Base-by-base conservation (phyloP, 2,329 filamentous ascomycete genomes). In the Curvularia spicifera region DNA sequence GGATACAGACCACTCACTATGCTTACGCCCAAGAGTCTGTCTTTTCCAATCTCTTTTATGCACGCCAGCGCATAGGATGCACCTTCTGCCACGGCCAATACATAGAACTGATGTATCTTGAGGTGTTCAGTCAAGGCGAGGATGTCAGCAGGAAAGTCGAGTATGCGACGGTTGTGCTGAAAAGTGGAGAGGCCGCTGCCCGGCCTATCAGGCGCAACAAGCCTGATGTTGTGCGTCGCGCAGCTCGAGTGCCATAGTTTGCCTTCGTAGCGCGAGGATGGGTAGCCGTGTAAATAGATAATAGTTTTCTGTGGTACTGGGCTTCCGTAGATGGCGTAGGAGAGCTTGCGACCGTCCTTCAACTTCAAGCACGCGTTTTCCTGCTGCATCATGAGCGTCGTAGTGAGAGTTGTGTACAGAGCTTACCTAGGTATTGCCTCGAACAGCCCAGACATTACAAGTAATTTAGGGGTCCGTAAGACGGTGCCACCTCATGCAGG, bases 41-140 rank as follows among this genome's bases (percentile, higher is more conserved):
- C 63, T 26, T 56, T 64, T 7, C 78, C 74, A 15, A 83, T 64
- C 4, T 61, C 57, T 42, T 75, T 71, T 12, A 81, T 75, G 61
- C 81, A 84, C 22, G 81, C 81, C 10, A 83, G 66, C 1, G 77
- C 76, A 62, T 81, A 83, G 0, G 81, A 80, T 1, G 79, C 79
- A 20, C 82, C 82, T 7, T 81, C 82, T 0, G 78, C 81, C 4
- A 76, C 68, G 1, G 80, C 81, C 5, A 83, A 59, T 22, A 84
- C 70, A 15, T 76, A 74, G 65, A 81, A 84, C 5, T 71, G 61
- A 5, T 70, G 54, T 15, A 83, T 58, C 5, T 75, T 69, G 9
- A 83, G 72, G 56, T 80, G 73, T 2, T 76, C 61, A 5, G 76
- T 74, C 6, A 84, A 73, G 0, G 68, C 68, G 15, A 76, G 59